Evolutionary conservation across 139 green algal genomes (phyloP).

Genomic region (Ettlia oleoabundans): DNA sequence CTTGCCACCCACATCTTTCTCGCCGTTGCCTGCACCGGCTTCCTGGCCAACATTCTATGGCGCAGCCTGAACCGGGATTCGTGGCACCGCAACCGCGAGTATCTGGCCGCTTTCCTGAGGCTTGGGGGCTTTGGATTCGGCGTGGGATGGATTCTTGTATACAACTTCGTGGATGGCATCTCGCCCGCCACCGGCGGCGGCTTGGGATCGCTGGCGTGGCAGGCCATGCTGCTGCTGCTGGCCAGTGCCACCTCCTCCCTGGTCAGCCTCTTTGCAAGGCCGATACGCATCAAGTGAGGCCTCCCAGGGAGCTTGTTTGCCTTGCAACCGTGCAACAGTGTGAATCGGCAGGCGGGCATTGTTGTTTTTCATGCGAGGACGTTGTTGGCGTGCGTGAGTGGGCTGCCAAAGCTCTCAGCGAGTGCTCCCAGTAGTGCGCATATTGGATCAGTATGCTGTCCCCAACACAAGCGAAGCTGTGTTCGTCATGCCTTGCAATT

Average conservation of each 20-base stretch:
- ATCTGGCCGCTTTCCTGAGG: neutral
- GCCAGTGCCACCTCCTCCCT: neutral
- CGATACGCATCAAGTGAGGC: neutral
- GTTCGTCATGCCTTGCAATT: too few relatives aligned
- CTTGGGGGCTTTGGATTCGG: neutral
- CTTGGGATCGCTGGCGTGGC: neutral
- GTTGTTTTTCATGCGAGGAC: too few relatives aligned
- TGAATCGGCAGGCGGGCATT: too few relatives aligned
- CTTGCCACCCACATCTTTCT: neutral
- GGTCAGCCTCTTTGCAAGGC: neutral
- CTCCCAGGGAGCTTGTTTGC: too few relatives aligned
- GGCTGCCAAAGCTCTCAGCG: too few relatives aligned
- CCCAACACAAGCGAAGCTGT: too few relatives aligned
- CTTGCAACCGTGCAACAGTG: too few relatives aligned
- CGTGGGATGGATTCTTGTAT: neutral
- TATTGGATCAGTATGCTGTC: too few relatives aligned
- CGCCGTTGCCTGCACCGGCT: neutral
- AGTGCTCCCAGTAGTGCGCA: too few relatives aligned
- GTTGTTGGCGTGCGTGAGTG: too few relatives aligned
- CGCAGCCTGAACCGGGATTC: neutral
- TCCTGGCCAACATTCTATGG: neutral
- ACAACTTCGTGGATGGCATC: neutral
- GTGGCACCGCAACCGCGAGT: neutral
- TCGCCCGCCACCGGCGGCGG: neutral
- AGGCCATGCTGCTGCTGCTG: neutral